These are phyloP conservation scores for Xylaria flabelliformis DNA, from an alignment of 495 filamentous ascomycete genomes.

Conservation along the genomic window DNA sequence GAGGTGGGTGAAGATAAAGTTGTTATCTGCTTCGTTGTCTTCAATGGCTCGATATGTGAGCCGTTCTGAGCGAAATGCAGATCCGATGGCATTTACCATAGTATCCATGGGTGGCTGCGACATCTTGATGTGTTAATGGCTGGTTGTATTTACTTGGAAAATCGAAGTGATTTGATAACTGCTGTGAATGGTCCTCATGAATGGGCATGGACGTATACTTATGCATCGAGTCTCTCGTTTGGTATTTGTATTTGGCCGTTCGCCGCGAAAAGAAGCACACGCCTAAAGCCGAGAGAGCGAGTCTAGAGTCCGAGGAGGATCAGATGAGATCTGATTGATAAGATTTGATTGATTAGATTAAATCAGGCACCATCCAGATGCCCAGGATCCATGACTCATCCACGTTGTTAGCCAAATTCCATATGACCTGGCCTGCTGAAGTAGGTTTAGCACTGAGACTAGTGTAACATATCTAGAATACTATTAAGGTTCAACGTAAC, in stretches of 20 bases:
- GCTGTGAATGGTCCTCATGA: background rate
- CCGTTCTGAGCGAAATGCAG: slow-evolving; percentile 39
- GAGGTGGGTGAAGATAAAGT: slow-evolving; percentile 27
- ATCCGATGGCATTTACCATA: background rate
- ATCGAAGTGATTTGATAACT: background rate
- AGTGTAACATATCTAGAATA: too few relatives aligned
- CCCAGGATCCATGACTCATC: background rate
- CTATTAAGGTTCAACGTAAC: too few relatives aligned
- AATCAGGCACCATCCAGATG: background rate
- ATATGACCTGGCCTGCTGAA: background rate
- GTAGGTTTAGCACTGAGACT: background rate
- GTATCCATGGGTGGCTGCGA: background rate
- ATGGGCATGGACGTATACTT: background rate
- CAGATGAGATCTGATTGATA: slow-evolving; percentile 20
- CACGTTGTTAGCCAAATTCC: background rate
- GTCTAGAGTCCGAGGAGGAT: background rate
- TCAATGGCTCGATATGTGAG: slow-evolving; percentile 45
- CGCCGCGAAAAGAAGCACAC: background rate
- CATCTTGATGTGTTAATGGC: slow-evolving; percentile 1
- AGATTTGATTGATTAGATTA: slow-evolving; percentile 23
- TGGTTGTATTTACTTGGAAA: background rate
- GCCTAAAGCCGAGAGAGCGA: background rate
- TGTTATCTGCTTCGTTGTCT: slow-evolving; percentile 32
- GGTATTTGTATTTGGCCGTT: background rate
- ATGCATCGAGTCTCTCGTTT: background rate